Conservation (phyloP, 2,329 filamentous ascomycete species). For the Orbilia ellipsospora region DNA sequence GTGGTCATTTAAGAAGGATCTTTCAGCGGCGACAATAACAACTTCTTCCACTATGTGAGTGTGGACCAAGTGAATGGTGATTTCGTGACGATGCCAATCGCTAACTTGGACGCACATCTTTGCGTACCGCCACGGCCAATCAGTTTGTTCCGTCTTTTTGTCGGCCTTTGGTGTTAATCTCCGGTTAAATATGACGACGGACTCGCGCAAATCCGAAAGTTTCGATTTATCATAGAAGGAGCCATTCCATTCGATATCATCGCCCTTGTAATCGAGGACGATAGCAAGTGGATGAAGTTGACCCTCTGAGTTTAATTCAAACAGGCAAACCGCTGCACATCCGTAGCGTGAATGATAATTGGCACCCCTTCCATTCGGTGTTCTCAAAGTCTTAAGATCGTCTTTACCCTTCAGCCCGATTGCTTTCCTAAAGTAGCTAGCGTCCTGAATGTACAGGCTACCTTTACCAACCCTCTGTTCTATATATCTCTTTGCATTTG, state of each 20-base stretch:
- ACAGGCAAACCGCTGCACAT: constrained; percentile 64
- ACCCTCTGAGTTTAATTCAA: constrained; percentile 64
- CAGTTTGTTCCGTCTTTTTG: constrained; percentile 60
- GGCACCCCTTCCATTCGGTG: constrained; percentile 56
- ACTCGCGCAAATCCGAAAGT: constrained; percentile 59
- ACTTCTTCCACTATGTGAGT: no score
- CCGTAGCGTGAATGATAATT: constrained; percentile 57
- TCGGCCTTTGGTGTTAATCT: constrained; percentile 60
- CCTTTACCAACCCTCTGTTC: no score
- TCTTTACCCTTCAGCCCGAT: no score
- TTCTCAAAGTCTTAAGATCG: no score
- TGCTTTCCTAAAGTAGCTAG: no score
- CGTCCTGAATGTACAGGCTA: neutral
- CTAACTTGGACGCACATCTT: constrained; percentile 66
- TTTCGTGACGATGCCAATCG: constrained; percentile 67
- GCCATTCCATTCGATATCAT: constrained; percentile 56
- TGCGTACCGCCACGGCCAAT: constrained; percentile 69
- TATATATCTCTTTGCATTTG: no score
- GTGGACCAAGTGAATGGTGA: constrained; percentile 65
- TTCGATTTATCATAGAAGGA: constrained; percentile 8
- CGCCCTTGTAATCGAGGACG: constrained; percentile 65
- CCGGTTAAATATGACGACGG: constrained; percentile 67
- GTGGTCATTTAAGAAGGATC: no score
- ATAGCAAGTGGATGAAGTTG: constrained; percentile 67
- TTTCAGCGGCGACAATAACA: no score